These are phyloP conservation scores for Penicillium sp. DNA, from an alignment of 2,329 filamentous ascomycete genomes.

Conservation along the genomic window DNA sequence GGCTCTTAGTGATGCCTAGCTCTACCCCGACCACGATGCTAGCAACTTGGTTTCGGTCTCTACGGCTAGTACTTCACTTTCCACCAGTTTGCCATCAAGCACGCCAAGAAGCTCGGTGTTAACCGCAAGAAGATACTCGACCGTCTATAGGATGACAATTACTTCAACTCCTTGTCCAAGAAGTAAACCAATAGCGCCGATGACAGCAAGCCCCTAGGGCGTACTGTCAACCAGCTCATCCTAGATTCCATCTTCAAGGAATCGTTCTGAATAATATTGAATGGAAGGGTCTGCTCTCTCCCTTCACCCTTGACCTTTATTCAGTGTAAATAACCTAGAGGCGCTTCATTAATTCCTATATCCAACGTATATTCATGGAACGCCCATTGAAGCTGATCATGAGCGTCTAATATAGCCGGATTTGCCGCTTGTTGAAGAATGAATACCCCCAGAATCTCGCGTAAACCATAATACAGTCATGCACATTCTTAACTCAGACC, in stretches of 20 bases:
- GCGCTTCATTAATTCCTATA: too few species aligned
- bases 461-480: too few species aligned
- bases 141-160: slow-evolving; percentile 99
- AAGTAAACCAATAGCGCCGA: slow-evolving; percentile 94
- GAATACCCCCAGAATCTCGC: too few species aligned
- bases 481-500: too few species aligned
- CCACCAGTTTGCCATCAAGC: slow-evolving; percentile 92
- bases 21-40: slow-evolving; percentile 96
- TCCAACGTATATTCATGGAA: too few species aligned
- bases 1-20: slow-evolving; percentile 93
- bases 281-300: too few species aligned
- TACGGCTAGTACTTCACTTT: slow-evolving; percentile 99
- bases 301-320: too few species aligned
- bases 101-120: slow-evolving; percentile 99
- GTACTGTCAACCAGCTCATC: slow-evolving; percentile 99
- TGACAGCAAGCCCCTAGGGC: slow-evolving; percentile 89
- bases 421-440: too few species aligned
- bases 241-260: slow-evolving; percentile 97
- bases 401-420: too few species aligned
- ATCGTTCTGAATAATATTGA: too few species aligned
- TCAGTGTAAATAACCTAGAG: too few species aligned
- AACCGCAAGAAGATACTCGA: slow-evolving; percentile 99
- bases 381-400: too few species aligned
- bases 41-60: slow-evolving; percentile 98
- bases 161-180: slow-evolving; percentile 99